Evolutionary conservation across 257 asterid species (phyloP).

Genomic region (Gentiana straminea): DNA sequence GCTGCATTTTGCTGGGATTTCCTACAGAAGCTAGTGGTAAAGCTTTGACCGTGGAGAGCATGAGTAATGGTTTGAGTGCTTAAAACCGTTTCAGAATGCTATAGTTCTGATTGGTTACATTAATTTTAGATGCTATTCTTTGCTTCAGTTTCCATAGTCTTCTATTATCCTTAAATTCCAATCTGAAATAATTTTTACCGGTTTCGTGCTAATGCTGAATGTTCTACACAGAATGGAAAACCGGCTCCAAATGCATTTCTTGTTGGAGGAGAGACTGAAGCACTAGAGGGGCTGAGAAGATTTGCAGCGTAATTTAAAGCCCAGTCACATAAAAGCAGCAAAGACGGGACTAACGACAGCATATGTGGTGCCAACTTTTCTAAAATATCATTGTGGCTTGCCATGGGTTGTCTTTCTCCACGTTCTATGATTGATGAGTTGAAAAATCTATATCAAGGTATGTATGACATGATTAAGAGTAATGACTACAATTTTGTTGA

Average conservation of each 20-base stretch:
- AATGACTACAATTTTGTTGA: background rate
- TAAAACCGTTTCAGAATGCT: no score
- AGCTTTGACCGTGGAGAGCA: no score
- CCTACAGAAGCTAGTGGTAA: no score
- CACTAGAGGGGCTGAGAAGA: slow-evolving; percentile 64
- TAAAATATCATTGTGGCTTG: slow-evolving; percentile 95
- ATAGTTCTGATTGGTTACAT: no score
- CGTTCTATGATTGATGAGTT: slow-evolving; percentile 94
- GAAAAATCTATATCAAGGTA: slow-evolving; percentile 74
- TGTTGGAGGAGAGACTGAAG: slow-evolving; percentile 94
- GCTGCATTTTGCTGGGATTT: no score
- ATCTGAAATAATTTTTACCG: no score
- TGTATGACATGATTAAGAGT: background rate
- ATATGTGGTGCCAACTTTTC: slow-evolving; percentile 92
- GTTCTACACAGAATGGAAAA: slow-evolving; percentile 54
- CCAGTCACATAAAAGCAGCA: slow-evolving; percentile 43
- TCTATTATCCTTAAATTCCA: no score
- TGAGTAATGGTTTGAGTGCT: no score
- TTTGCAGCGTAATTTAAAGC: slow-evolving; percentile 70
- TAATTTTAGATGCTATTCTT: no score
- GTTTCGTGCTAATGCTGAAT: no score
- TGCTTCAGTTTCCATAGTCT: no score
- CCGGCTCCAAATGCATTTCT: slow-evolving; percentile 56
- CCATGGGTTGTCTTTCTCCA: slow-evolving; percentile 98
- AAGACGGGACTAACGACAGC: slow-evolving; percentile 53